phyloP scores from a whole-genome alignment of 2,329 filamentous ascomycete species.

The Fonsecaea multimorphosa region DNA sequence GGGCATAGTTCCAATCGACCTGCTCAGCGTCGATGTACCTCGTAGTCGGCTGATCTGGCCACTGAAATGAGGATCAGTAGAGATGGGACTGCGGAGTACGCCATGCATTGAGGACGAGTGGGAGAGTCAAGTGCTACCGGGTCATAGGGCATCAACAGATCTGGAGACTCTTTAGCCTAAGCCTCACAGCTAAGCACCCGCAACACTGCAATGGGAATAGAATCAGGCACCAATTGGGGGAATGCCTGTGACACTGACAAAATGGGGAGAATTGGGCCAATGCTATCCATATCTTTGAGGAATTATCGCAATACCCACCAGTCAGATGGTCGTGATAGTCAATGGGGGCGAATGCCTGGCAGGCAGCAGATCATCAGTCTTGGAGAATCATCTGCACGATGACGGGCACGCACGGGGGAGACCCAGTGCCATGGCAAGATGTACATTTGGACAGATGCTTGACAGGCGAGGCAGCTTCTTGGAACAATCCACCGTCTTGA shows the following conservation, averaged over 20 bases:
- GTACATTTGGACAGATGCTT: no score
- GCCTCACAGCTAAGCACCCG: not conserved
- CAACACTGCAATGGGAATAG: not conserved
- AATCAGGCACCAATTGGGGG: constrained; percentile 5
- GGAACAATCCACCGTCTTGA: not conserved
- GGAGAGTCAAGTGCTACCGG: constrained; percentile 19
- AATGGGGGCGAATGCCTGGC: not conserved
- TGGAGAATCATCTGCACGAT: constrained; percentile 17
- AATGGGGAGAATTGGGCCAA: constrained; percentile 1
- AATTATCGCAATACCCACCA: constrained; percentile 8
- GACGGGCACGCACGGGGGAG: not conserved
- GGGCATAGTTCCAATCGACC: no score
- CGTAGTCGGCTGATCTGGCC: not conserved
- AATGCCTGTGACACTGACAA: not conserved
- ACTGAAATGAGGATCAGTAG: not conserved
- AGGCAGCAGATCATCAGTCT: constrained; percentile 9
- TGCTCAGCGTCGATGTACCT: not conserved
- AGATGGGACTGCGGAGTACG: not conserved
- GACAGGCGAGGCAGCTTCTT: not conserved
- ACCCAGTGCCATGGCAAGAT: no score
- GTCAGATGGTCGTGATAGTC: constrained; percentile 13
- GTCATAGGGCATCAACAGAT: not conserved
- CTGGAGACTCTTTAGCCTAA: constrained; percentile 8
- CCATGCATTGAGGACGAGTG: constrained; percentile 11
- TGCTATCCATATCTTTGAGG: not conserved